Base-by-base conservation (phyloP, 108 stramenopile genomes). In the Discostella pseudostelligera region DNA sequence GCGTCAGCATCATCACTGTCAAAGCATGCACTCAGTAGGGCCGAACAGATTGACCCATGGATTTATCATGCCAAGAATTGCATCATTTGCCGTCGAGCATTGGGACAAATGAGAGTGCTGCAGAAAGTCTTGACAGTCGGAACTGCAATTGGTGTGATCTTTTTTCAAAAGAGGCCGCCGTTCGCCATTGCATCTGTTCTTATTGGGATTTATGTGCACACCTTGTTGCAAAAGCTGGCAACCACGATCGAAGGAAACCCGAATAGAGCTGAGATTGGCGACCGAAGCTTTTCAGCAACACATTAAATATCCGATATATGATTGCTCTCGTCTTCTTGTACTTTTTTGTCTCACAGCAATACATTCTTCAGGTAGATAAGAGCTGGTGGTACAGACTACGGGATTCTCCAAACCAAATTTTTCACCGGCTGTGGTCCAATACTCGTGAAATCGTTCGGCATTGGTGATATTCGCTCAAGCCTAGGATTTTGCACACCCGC, bases 381-480 rank as follows among this genome's bases (percentile, higher is more conserved):
- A n/a, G 5, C 5, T 32, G 32, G 32, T 32, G 5, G 32, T 32
- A 32, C 4, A 7, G 42, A 12, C 12, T 46, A 67, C 39, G 59
- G 54, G 22, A 74, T 55, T 32, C 75, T 67, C 75, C 75, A 76
- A 6, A 69, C 50, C 56, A 92, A 63, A 67, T 92, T 92, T 21
- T 85, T 92, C 24, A 92, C 90, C 25, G 83, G 78, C 47, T 80
- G 85, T 1, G 81, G 39, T 4, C 87, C 87, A 20, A 88, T 83
- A 7, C 84, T 79, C 16, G 83, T 81, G 61, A 87, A 92, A 69
- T 92, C 90, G 28, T 51, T 56, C 6, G 90, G 86, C 90, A 92
- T 92, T 29, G 90, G 86, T 29, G 85, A 83, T 40, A 89, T 74
- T 21, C 90, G 71, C 70, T 92, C 90, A 22, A 92, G 74, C 50